phyloP scores from a whole-genome alignment of 768 basidiomycete genomes.

The Hortiboletus campestris region DNA sequence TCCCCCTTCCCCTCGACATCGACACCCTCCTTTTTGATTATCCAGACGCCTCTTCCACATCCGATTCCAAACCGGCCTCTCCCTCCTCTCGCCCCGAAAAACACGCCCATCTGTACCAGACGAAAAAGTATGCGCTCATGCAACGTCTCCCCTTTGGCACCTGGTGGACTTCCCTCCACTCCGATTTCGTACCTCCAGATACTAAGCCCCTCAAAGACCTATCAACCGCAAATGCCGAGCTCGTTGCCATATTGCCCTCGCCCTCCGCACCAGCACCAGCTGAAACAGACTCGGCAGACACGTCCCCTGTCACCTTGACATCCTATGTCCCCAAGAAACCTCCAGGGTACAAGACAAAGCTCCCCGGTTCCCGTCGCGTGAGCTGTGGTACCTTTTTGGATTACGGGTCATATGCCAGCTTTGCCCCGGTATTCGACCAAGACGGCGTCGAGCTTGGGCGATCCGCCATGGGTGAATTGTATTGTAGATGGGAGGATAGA shows the following conservation, averaged over 20 bases:
- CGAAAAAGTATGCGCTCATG: conserved; percentile 71
- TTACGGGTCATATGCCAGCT: conserved; percentile 72
- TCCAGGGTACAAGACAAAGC: conserved; percentile 38
- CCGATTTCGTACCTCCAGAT: conserved; percentile 39
- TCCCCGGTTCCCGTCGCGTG: conserved; percentile 52
- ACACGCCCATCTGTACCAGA: conserved; percentile 28
- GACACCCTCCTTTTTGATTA: conserved; percentile 40
- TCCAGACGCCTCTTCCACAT: conserved; percentile 12
- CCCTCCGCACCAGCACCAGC: conserved; percentile 39
- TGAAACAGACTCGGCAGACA: conserved; percentile 25
- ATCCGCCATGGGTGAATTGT: conserved; percentile 55
- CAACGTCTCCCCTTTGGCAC: conserved; percentile 76
- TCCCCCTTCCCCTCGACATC: conserved; percentile 45
- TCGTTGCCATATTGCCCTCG: conserved; percentile 70
- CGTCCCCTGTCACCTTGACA: conserved; percentile 47
- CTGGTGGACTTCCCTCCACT: conserved; percentile 74
- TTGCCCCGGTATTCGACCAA: conserved; percentile 78
- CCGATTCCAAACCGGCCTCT: conserved; percentile 23
- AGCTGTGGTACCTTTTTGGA: conserved; percentile 71
- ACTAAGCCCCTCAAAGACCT: conserved; percentile 47
- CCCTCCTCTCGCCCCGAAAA: conserved; percentile 22
- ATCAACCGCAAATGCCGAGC: conserved; percentile 66
- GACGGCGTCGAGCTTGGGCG: conserved; percentile 72
- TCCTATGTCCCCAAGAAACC: conserved; percentile 51
- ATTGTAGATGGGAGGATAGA: conserved; percentile 51